Percentiles rank a stretch among this genome's conserved stretches.
These are phyloP conservation scores for Ogataea dorogensis DNA, from an alignment of 805 yeast species.

Conservation along the genomic window DNA sequence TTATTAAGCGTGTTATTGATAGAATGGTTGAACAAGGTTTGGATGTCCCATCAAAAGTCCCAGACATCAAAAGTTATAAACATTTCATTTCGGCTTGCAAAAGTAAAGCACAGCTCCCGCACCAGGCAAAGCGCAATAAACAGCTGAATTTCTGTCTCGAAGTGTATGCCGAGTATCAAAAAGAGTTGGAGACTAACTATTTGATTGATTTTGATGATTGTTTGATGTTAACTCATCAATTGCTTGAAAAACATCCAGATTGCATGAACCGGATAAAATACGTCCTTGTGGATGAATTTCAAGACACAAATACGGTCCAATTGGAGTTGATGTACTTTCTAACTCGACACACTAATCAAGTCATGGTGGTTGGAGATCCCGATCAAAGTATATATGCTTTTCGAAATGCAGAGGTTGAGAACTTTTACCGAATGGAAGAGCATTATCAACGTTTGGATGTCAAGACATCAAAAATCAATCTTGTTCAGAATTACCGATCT, in stretches of 20 bases:
- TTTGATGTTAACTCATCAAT: constrained; percentile 50
- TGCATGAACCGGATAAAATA: constrained; percentile 56
- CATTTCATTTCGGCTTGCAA: constrained; percentile 55
- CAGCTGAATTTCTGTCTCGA: constrained; percentile 34
- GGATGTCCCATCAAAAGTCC: constrained; percentile 28
- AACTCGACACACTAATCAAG: constrained; percentile 48
- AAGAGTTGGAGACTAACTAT: constrained; percentile 39
- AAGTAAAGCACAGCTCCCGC: constrained; percentile 47
- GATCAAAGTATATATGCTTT: constrained; percentile 94
- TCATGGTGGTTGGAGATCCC: constrained; percentile 94
- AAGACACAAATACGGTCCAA: constrained; percentile 83
- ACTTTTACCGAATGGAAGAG: constrained; percentile 56
- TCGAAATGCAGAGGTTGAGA: constrained; percentile 71
- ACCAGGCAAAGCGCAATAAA: constrained; percentile 31
- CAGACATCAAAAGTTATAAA: constrained; percentile 41
- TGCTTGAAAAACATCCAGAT: constrained; percentile 44
- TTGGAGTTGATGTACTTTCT: constrained; percentile 60
- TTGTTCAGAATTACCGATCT: constrained; percentile 80
- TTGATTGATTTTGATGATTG: constrained; percentile 84
- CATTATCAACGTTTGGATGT: constrained; percentile 28
- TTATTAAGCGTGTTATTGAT: constrained; percentile 40
- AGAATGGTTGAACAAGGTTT: constrained; percentile 13
- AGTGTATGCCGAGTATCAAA: constrained; percentile 55
- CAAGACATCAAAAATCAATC: constrained; percentile 33
- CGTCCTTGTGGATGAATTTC: constrained; percentile 90